These are phyloP conservation scores for Xylaria sp. DNA, from an alignment of 2,329 filamentous ascomycete genomes.

Conservation along the genomic window DNA sequence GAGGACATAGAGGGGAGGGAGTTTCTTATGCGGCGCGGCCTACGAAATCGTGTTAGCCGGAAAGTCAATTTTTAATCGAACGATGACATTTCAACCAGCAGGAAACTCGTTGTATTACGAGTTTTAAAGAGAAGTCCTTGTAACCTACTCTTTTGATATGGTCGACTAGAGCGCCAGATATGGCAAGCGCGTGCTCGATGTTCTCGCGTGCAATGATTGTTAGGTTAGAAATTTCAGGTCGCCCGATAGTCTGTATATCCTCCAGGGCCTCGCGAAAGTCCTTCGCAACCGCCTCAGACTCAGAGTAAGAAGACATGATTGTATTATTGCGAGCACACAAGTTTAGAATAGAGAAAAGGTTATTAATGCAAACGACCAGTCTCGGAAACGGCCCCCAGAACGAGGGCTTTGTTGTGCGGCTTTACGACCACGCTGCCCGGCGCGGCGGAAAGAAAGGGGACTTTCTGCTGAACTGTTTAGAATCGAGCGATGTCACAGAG, in stretches of 20 bases:
- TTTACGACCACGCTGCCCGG: constrained; percentile 24
- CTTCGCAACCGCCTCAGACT: constrained; percentile 86
- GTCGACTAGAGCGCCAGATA: constrained; percentile 87
- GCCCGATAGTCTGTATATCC: constrained; percentile 89
- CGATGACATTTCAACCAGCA: neutral
- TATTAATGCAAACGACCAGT: constrained; percentile 23
- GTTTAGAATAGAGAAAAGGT: constrained; percentile 29
- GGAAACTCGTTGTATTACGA: neutral
- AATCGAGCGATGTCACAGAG: constrained; percentile 42
- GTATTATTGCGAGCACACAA: constrained; percentile 38
- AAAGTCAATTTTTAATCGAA: constrained; percentile 19
- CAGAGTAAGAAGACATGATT: constrained; percentile 48
- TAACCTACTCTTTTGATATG: constrained; percentile 92
- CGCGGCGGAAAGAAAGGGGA: constrained; percentile 17
- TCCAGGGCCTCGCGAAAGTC: constrained; percentile 95
- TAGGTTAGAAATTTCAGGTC: constrained; percentile 95
- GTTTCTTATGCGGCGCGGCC: constrained; percentile 87
- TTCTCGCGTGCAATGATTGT: constrained; percentile 98
- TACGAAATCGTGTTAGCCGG: constrained; percentile 61
- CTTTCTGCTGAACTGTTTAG: constrained; percentile 26
- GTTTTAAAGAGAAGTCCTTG: constrained; percentile 20
- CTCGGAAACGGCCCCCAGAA: constrained; percentile 14
- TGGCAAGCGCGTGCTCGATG: constrained; percentile 92
- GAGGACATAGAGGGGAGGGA: constrained; percentile 96
- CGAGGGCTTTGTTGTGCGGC: constrained; percentile 32